Base-by-base conservation (phyloP, 2,329 filamentous ascomycete species). In the Calonectria pseudoreteaudii region DNA sequence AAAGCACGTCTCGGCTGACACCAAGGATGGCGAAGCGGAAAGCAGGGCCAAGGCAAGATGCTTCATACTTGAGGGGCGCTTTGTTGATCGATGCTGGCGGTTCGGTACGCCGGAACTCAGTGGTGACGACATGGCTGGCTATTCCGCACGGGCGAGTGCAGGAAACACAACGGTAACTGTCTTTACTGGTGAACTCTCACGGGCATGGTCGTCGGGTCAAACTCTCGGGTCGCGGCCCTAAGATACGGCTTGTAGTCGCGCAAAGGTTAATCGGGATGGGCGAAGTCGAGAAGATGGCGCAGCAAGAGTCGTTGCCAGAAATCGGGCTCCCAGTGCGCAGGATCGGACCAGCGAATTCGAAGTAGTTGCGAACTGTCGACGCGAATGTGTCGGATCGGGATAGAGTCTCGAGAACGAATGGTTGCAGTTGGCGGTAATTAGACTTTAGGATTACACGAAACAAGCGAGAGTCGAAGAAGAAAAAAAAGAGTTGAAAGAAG, bases 1-100 rank as follows among this genome's bases (percentile, higher is more conserved):
- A 79, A 97, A 90, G 83, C 95, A 89, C 47, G 81, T 76, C 69
- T 85, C 83, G 88, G 82, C 85, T 81, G 81, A 77, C 44, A 82
- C 82, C 50, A 85, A 74, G 34, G 73, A 71, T n/a, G 82, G 80
- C 16, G 81, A 74, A 18, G 77, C 62, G 30, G 80, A 74, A 4
- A 85, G 68, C 31, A 84, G 67, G 28, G 79, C 73, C 52, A 84
- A 30, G 31, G 75, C 76, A 26, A 78, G 68, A 67, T 64, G 77
- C 68, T 67, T 81, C 41, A 77, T 72, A 18, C 73, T 74, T 36
- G 76, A 36, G 65, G 71, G 72, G 38, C 76, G 79, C 72, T 72
- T 72, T 64, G 75, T 74, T 75, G 62, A 74, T 34, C 68, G 76
- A 76, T 66, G 60, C 66, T 56, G 50, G 49, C 70, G 67, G n/a